These are phyloP conservation scores for Amylocarpus encephaloides DNA, from an alignment of 2,329 filamentous ascomycete genomes.

Conservation along the genomic window DNA sequence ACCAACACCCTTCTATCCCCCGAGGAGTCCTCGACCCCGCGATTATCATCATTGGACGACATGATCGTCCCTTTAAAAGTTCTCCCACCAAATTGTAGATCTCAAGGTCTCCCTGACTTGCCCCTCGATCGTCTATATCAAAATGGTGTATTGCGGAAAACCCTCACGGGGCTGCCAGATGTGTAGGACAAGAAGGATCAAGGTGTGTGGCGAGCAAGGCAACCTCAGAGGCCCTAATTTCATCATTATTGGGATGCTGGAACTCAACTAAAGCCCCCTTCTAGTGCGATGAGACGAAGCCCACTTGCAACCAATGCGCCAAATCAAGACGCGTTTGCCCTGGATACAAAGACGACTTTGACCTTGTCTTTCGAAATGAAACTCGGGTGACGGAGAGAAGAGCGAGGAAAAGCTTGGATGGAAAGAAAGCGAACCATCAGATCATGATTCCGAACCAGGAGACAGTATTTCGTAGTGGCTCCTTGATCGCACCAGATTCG, in stretches of 20 bases:
- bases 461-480: slow-evolving; percentile 5
- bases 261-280: slow-evolving; percentile 16
- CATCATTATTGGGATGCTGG: not conserved
- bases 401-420: slow-evolving; percentile 48
- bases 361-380: slow-evolving; percentile 67
- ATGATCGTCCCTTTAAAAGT: not conserved
- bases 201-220: slow-evolving; percentile 42
- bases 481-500: slow-evolving; percentile 10
- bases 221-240: too few relatives aligned
- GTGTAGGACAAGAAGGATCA: slow-evolving; percentile 67
- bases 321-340: slow-evolving; percentile 59
- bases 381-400: slow-evolving; percentile 61
- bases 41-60: too few relatives aligned
- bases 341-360: slow-evolving; percentile 65
- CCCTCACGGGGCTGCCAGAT: slow-evolving; percentile 66
- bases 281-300: slow-evolving; percentile 62
- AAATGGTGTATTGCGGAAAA: slow-evolving; percentile 61
- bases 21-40: not conserved
- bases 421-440: slow-evolving; percentile 35
- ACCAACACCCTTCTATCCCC: not conserved
- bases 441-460: slow-evolving; percentile 13
- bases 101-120: not conserved
- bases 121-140: slow-evolving; percentile 17
- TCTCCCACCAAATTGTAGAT: not conserved
- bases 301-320: slow-evolving; percentile 57